These are phyloP conservation scores for Alternaria consortialis DNA, from an alignment of 2,329 filamentous ascomycete species.

Conservation along the genomic window DNA sequence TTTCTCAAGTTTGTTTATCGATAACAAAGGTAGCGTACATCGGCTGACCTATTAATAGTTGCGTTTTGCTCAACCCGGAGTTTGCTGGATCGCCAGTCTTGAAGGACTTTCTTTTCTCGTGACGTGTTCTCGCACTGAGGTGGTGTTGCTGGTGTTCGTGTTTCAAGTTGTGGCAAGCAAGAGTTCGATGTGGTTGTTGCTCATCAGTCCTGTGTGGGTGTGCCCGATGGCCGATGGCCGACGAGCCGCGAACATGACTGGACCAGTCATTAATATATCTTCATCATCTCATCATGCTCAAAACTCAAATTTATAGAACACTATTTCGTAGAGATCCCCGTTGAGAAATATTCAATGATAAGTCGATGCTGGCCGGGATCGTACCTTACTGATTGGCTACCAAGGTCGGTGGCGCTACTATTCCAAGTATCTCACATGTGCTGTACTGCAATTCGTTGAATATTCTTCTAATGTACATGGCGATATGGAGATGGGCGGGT, in stretches of 20 bases:
- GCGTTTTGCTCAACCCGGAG: conserved; percentile 89
- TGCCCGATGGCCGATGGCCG: not conserved
- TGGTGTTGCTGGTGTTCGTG: not conserved
- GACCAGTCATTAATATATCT: not conserved
- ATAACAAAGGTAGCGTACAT: conserved; percentile 34
- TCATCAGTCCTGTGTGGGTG: not conserved
- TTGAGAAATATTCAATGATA: not conserved
- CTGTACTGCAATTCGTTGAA: conserved; percentile 30
- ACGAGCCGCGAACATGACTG: not conserved
- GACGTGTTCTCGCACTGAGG: conserved; percentile 11
- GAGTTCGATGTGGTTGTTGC: not conserved
- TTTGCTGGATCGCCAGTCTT: conserved; percentile 91
- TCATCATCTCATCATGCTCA: too few species aligned
- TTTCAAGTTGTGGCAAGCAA: not conserved
- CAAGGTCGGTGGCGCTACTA: conserved; percentile 27
- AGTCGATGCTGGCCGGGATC: not conserved
- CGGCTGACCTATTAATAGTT: conserved; percentile 63
- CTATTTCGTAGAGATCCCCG: too few species aligned
- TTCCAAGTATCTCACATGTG: conserved; percentile 23
- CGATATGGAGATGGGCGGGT: conserved; percentile 14
- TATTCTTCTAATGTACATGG: conserved; percentile 9
- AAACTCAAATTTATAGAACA: too few species aligned
- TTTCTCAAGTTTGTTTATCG: conserved; percentile 80
- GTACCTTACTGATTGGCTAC: conserved; percentile 25
- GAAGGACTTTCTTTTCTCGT: conserved; percentile 85